A percentile compares a stretch with the other conserved stretches of the same genome.
Conservation (phyloP, 495 filamentous ascomycete genomes). For the Daldinia decipiens region DNA sequence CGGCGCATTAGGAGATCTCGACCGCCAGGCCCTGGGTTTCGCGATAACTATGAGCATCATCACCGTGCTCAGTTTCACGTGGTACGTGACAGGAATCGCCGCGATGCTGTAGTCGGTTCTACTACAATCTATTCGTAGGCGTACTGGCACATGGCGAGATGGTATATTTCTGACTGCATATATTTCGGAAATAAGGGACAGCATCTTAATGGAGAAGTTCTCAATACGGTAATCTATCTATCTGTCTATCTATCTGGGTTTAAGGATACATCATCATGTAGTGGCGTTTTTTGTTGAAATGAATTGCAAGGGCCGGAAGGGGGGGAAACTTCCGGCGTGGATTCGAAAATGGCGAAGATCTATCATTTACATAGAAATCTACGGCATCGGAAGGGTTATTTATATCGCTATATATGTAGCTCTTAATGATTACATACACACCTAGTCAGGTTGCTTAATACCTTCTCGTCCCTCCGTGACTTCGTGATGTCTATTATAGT, state of each 20-base stretch:
- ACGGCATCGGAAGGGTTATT: slow-evolving; percentile 34
- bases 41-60: slow-evolving; percentile 77
- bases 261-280: slow-evolving; percentile 35
- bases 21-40: slow-evolving; percentile 74
- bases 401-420: slow-evolving; percentile 50
- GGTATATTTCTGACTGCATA: slow-evolving; percentile 35
- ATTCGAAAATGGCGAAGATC: slow-evolving; percentile 35
- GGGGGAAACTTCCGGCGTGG: slow-evolving; percentile 32
- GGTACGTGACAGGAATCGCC: slow-evolving; percentile 80
- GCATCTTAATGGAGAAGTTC: slow-evolving; percentile 29
- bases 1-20: slow-evolving; percentile 70
- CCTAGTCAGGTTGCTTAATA: slow-evolving; percentile 25
- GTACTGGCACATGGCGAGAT: slow-evolving; percentile 4
- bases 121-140: neutral
- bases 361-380: slow-evolving; percentile 30
- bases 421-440: slow-evolving; percentile 44
- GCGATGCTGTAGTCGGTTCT: slow-evolving; percentile 58
- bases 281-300: slow-evolving; percentile 33
- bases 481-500: slow-evolving; percentile 21
- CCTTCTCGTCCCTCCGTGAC: slow-evolving; percentile 8
- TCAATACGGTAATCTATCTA: slow-evolving; percentile 29
- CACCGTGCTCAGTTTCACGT: slow-evolving; percentile 85
- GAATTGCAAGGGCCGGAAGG: slow-evolving; percentile 22
- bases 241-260: slow-evolving; percentile 11
- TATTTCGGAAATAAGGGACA: slow-evolving; percentile 33